Evolutionary conservation across 2,329 filamentous ascomycete species (phyloP).

Genomic region (Aspergillus pseudonomiae): DNA sequence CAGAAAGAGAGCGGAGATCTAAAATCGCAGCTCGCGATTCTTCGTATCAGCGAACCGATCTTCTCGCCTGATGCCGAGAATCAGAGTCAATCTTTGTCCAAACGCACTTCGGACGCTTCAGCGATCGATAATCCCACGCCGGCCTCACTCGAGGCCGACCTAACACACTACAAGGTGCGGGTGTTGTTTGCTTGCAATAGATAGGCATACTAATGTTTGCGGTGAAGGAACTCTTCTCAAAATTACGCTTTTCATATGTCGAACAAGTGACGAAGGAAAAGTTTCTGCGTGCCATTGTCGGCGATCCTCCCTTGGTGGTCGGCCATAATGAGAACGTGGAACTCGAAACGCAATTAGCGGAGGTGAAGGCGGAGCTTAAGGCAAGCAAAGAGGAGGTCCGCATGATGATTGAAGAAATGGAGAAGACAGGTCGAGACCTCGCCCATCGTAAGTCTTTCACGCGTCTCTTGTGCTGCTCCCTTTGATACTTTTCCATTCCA

Average conservation of each 20-base stretch:
- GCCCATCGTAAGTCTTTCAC: conserved; percentile 53
- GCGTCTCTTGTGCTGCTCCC: background rate
- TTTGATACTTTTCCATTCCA: background rate
- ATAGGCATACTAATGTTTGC: conserved; percentile 6
- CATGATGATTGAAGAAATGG: conserved; percentile 72
- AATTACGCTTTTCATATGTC: conserved; percentile 94
- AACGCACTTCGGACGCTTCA: conserved; percentile 73
- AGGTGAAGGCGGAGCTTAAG: conserved; percentile 75
- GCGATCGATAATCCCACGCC: conserved; percentile 71
- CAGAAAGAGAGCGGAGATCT: conserved; percentile 52
- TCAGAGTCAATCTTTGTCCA: conserved; percentile 38
- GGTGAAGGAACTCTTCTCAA: conserved; percentile 79
- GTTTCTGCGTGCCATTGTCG: conserved; percentile 89
- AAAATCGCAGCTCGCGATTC: conserved; percentile 63
- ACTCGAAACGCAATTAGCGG: conserved; percentile 70
- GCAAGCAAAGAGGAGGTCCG: conserved; percentile 78
- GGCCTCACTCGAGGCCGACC: conserved; percentile 75
- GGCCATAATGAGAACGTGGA: conserved; percentile 79
- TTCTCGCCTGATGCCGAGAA: conserved; percentile 47
- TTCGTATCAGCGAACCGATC: conserved; percentile 76
- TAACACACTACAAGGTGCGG: conserved; percentile 77
- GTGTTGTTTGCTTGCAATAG: background rate
- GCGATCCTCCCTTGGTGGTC: conserved; percentile 84
- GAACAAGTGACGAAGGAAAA: conserved; percentile 99
- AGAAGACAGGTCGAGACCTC: conserved; percentile 67